phyloP scores from a whole-genome alignment of 192 early-diverging fungal genomes.

The Mortierella claussenii region DNA sequence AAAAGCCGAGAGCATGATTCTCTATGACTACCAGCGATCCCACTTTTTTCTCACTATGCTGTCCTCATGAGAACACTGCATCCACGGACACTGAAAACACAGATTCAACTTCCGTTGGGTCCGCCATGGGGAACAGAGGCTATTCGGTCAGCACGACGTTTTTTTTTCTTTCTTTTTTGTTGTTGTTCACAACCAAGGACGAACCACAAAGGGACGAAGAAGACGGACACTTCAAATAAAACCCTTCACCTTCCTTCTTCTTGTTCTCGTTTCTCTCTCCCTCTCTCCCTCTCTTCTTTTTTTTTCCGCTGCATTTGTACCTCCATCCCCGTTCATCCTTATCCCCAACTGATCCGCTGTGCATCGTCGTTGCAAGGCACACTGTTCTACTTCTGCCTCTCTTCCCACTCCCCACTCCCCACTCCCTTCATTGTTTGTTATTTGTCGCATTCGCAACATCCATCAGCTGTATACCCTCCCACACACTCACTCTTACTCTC shows the following conservation, averaged over 20 bases:
- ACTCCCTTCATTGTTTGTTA: not conserved
- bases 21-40: not conserved
- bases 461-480: not conserved
- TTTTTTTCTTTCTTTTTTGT: not conserved
- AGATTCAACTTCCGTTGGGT: slow-evolving; percentile 42
- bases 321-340: slow-evolving; percentile 17
- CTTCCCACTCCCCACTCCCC: slow-evolving; percentile 1
- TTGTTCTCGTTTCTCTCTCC: not conserved
- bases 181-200: not conserved
- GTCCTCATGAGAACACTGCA: not conserved
- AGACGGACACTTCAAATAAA: not conserved
- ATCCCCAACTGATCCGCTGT: too few species aligned
- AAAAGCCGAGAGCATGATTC: not conserved
- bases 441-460: not conserved
- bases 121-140: too few species aligned
- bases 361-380: not conserved
- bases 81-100: slow-evolving; percentile 15
- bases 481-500: not conserved
- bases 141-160: not conserved
- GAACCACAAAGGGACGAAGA: slow-evolving; percentile 5
- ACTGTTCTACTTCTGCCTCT: not conserved
- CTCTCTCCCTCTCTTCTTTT: not conserved
- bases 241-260: not conserved
- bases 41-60: slow-evolving; percentile 4
- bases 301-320: not conserved